Evolutionary conservation across 1,139 yeast species (phyloP).

Genomic region (Tardiomyces depauwii): DNA sequence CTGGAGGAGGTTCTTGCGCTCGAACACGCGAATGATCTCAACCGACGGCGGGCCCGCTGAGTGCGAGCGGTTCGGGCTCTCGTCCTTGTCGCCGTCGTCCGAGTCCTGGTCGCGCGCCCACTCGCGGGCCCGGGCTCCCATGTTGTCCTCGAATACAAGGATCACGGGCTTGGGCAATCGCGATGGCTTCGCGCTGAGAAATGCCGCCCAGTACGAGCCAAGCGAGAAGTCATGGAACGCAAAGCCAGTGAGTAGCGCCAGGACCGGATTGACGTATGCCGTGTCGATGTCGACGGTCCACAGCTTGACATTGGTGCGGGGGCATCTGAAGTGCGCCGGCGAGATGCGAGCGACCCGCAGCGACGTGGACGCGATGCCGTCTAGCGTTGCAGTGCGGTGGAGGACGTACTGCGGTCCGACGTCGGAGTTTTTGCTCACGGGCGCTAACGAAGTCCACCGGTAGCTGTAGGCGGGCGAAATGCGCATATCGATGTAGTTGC

Average conservation of each 20-base stretch:
- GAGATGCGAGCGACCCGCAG: not conserved
- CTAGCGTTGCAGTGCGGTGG: not conserved
- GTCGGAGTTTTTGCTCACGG: not conserved
- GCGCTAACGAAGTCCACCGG: not conserved
- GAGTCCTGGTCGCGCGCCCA: not conserved
- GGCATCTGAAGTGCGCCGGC: not conserved
- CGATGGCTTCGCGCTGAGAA: not conserved
- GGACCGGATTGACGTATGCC: not conserved
- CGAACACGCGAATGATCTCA: not conserved
- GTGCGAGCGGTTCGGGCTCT: not conserved
- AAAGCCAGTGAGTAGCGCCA: not conserved
- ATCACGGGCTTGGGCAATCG: not conserved
- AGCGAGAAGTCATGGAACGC: not conserved
- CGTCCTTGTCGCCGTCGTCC: not conserved
- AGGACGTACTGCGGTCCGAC: not conserved
- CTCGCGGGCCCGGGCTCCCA: not conserved
- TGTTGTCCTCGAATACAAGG: not conserved
- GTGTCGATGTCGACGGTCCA: not conserved
- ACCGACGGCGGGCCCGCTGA: not conserved
- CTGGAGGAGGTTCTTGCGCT: not conserved
- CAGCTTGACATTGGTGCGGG: not conserved
- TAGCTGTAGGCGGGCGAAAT: not conserved
- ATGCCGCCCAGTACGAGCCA: not conserved
- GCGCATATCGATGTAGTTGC: not conserved
- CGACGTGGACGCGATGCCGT: not conserved